Conservation (phyloP, 2,329 filamentous ascomycete genomes). For the Hypoxylon sp. region DNA sequence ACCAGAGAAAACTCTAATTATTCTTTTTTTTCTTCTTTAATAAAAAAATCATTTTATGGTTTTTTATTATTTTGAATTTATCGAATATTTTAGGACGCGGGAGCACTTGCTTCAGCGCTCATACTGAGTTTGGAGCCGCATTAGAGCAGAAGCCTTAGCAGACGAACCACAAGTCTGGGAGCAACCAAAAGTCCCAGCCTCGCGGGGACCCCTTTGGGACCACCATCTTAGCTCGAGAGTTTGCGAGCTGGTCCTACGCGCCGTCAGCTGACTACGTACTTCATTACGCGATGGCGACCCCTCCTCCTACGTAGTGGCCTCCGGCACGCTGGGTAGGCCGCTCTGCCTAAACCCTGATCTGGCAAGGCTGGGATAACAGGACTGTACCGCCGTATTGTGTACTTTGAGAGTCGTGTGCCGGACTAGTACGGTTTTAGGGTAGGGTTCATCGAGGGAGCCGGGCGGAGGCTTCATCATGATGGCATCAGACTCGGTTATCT, state of each 20-base stretch:
- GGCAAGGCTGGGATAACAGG: slow-evolving; percentile 11
- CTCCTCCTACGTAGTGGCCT: neutral
- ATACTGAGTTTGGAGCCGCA: slow-evolving; percentile 36
- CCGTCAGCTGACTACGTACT: slow-evolving; percentile 39
- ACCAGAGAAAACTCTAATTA: slow-evolving; percentile 16
- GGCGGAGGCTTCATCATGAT: slow-evolving; percentile 14
- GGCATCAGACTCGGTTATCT: neutral
- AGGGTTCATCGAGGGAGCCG: neutral
- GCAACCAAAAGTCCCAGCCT: slow-evolving; percentile 16
- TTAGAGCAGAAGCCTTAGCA: slow-evolving; percentile 19
- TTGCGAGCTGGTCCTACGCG: slow-evolving; percentile 20
- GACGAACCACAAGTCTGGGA: slow-evolving; percentile 36
- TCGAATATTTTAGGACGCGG: slow-evolving; percentile 15
- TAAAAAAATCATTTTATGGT: neutral
- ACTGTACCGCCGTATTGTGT: neutral
- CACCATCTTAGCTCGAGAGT: slow-evolving; percentile 21
- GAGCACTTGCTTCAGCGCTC: neutral
- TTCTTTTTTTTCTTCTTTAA: too few relatives aligned
- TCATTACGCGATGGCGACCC: slow-evolving; percentile 34
- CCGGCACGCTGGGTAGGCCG: slow-evolving; percentile 15
- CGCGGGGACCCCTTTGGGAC: slow-evolving; percentile 19
- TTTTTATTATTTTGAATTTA: slow-evolving; percentile 25
- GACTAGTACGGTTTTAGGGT: slow-evolving; percentile 1
- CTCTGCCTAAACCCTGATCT: slow-evolving; percentile 19
- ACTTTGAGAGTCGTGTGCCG: slow-evolving; percentile 8